Percentiles rank a stretch among this genome's conserved stretches.
These are phyloP conservation scores for Salix udensis DNA, from an alignment of 345 rosid species.

Conservation along the genomic window DNA sequence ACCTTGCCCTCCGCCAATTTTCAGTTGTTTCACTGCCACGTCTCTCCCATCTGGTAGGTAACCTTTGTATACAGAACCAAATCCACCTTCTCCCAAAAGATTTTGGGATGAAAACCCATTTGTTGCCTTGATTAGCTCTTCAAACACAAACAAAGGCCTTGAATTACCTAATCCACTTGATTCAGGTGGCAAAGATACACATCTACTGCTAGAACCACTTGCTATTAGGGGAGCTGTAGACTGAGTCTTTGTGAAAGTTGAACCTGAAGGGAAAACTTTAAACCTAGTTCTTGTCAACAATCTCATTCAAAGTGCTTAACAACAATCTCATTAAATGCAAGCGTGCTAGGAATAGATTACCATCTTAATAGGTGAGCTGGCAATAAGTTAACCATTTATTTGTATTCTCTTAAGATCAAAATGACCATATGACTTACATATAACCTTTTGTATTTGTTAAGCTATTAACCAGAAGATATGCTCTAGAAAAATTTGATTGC, in stretches of 20 bases:
- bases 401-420: background rate
- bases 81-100: constrained; percentile 93
- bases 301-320: constrained; percentile 4
- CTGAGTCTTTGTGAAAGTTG: constrained; percentile 40
- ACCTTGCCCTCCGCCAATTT: constrained; percentile 82
- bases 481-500: background rate
- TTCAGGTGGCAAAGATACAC: constrained; percentile 43
- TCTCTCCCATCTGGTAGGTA: constrained; percentile 75
- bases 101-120: constrained; percentile 71
- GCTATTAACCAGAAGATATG: background rate
- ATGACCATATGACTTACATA: background rate
- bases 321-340: constrained; percentile 1
- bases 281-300: background rate
- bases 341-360: background rate
- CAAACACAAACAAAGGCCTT: constrained; percentile 60
- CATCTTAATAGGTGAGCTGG: background rate
- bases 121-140: constrained; percentile 68
- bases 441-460: background rate
- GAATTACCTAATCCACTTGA: constrained; percentile 76
- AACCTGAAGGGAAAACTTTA: constrained; percentile 44
- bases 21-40: constrained; percentile 85
- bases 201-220: constrained; percentile 57
- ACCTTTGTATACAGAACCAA: constrained; percentile 87
- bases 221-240: constrained; percentile 66
- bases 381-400: background rate